Base-by-base conservation (phyloP, 805 yeast species). In the Candida stauntonica region DNA sequence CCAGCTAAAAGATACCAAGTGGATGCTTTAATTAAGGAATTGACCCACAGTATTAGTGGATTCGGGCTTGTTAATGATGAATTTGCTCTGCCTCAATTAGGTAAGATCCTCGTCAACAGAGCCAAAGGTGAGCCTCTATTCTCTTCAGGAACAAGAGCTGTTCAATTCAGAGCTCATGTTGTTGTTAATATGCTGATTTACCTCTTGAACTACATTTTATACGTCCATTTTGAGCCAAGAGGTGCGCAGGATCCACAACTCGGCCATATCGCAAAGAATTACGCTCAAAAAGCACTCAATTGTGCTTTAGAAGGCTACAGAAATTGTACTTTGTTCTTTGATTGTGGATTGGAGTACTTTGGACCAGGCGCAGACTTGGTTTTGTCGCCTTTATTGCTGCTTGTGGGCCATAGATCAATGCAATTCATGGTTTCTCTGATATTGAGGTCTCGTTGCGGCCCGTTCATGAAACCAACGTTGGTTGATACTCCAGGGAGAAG, bases 381-480 rank as follows among this genome's bases (percentile, higher is more conserved):
- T 7, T 45, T 73, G 12, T 63, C 72, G 17, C 81, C 80, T 11
- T 66, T 64, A 45, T 61, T 76, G 51, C 52, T 76, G 51, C 67
- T 74, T 35, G 61, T 72, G 27, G 77, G 78, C 41, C 79, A 75
- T 46, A 62, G 81, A 46, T 70, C 80, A 5, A 66, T 73, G 50
- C 79, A 75, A 46, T 75, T 76, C 47, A 62, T 76, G 57, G 75
- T 76, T n/a, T 74, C 79, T 30, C 53, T 76, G 48, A 68, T 75
- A 18, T 49, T 76, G 36, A 64, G 81, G 52, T 63, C 69, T 3
- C 61, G 67, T 47, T 66, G 71, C 55, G 72, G 71, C 3, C 70
- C 72, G 15, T 54, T 63, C 28, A 64, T 56, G 59, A 55, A 41
- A 29, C 51, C 58, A 4, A 36, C n/a, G 3, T 12, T 36, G 5